Percentiles rank a stretch among this genome's conserved stretches.
Conservation (phyloP, 192 early-diverging fungal species). For the Martensiomyces pterosporus region DNA sequence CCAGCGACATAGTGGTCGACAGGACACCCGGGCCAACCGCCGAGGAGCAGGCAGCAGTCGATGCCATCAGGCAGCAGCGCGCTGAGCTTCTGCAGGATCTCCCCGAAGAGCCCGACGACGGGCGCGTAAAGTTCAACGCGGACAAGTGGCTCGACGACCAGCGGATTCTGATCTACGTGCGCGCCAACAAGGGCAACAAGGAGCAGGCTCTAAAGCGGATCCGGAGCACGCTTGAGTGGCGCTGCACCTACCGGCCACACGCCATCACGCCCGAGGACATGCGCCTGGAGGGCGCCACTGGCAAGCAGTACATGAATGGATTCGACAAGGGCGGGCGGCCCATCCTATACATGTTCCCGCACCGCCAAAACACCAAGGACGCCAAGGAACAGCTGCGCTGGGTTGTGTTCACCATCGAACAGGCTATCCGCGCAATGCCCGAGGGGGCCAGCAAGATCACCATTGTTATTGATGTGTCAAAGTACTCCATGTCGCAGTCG, state of each 20-base stretch:
- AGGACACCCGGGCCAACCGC: conserved; percentile 24
- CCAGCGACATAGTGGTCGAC: conserved; percentile 8
- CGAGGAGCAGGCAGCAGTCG: conserved; percentile 22
- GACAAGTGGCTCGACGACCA: conserved; percentile 13
- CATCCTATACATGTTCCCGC: conserved; percentile 68
- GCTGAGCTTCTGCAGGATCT: conserved; percentile 29
- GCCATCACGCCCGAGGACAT: conserved; percentile 64
- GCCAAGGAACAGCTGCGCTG: conserved; percentile 63
- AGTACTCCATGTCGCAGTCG: conserved; percentile 56
- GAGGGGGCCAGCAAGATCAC: conserved; percentile 64
- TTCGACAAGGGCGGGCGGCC: conserved; percentile 69
- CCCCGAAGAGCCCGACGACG: conserved; percentile 27
- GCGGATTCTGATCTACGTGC: conserved; percentile 64
- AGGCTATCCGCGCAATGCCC: conserved; percentile 63
- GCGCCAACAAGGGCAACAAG: conserved; percentile 63
- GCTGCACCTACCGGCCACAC: conserved; percentile 64
- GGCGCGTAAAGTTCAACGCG: conserved; percentile 15
- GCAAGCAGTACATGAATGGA: conserved; percentile 79
- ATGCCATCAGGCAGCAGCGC: conserved; percentile 12
- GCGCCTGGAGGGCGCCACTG: conserved; percentile 65
- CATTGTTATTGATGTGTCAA: conserved; percentile 79
- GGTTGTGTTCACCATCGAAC: conserved; percentile 78
- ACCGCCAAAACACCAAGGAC: conserved; percentile 72
- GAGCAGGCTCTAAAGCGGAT: conserved; percentile 55
- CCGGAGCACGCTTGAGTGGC: conserved; percentile 72